Conservation (phyloP, 2,329 filamentous ascomycete genomes). For the Cercospora sojina region DNA sequence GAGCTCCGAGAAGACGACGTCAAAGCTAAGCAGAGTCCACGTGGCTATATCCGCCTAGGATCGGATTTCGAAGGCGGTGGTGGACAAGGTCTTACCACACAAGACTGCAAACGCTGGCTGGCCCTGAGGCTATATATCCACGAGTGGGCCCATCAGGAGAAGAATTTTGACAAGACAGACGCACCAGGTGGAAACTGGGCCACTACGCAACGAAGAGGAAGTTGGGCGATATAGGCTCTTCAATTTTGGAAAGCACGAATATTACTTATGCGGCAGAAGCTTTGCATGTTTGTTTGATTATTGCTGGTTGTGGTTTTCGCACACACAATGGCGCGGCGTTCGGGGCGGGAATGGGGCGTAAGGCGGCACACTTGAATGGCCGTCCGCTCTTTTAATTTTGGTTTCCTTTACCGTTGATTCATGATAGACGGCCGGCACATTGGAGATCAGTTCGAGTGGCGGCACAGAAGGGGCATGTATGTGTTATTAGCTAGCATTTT, state of each 20-base stretch:
- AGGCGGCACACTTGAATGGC: background rate
- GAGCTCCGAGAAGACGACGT: slow-evolving; percentile 73
- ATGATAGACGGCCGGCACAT: slow-evolving; percentile 4
- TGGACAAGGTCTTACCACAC: slow-evolving; percentile 44
- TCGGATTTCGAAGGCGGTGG: slow-evolving; percentile 51
- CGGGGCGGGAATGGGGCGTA: background rate
- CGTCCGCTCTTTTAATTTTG: background rate
- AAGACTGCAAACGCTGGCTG: slow-evolving; percentile 72
- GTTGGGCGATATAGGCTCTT: slow-evolving; percentile 45
- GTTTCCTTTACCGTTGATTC: background rate
- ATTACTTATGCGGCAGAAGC: background rate
- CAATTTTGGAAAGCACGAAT: background rate
- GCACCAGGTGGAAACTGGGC: slow-evolving; percentile 41
- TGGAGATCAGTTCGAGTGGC: background rate
- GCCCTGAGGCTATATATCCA: slow-evolving; percentile 79
- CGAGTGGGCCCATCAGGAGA: slow-evolving; percentile 88
- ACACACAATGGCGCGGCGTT: slow-evolving; percentile 3
- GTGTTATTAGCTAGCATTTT: slow-evolving; percentile 14
- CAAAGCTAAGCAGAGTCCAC: slow-evolving; percentile 54
- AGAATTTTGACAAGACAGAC: slow-evolving; percentile 56
- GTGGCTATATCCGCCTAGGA: slow-evolving; percentile 68
- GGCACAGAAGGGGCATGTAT: background rate
- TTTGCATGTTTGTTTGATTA: background rate
- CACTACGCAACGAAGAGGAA: slow-evolving; percentile 48
- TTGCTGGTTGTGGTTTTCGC: background rate